Evolutionary conservation across 768 basidiomycete genomes (phyloP).

Genomic region (Pleurotus cornucopiae): DNA sequence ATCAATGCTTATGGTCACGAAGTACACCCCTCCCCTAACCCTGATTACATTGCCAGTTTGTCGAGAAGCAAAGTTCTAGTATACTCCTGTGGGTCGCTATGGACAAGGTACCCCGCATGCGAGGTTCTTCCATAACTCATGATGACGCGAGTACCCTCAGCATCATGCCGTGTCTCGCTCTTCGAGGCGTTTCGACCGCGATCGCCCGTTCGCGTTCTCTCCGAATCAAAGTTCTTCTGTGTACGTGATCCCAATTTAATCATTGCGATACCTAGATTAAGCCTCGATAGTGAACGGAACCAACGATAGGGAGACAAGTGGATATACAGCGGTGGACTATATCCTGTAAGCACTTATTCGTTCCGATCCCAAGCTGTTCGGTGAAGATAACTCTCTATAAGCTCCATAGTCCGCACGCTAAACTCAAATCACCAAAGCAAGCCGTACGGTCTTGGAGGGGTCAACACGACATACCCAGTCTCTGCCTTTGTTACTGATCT

Average conservation of each 20-base stretch:
- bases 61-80: conserved; percentile 63
- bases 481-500: conserved; percentile 86
- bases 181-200: conserved; percentile 72
- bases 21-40: conserved; percentile 86
- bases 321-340: conserved; percentile 82
- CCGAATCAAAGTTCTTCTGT: conserved; percentile 77
- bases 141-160: conserved; percentile 26
- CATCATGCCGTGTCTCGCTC: conserved; percentile 87
- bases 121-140: neutral
- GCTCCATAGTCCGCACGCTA: conserved; percentile 67
- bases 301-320: conserved; percentile 89
- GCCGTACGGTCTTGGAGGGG: conserved; percentile 56
- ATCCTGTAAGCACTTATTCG: conserved; percentile 47
- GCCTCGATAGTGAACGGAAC: conserved; percentile 65
- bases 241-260: conserved; percentile 39
- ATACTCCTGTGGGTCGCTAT: conserved; percentile 91
- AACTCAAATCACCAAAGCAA: conserved; percentile 53
- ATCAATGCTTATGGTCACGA: conserved; percentile 91
- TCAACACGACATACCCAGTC: conserved; percentile 60
- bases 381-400: conserved; percentile 17
- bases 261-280: conserved; percentile 7
- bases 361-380: conserved; percentile 2
- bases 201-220: conserved; percentile 73
- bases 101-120: conserved; percentile 65
- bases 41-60: conserved; percentile 68